Evolutionary conservation across 2,329 filamentous ascomycete species (phyloP).

Genomic region (Hymenoscyphus linearis): DNA sequence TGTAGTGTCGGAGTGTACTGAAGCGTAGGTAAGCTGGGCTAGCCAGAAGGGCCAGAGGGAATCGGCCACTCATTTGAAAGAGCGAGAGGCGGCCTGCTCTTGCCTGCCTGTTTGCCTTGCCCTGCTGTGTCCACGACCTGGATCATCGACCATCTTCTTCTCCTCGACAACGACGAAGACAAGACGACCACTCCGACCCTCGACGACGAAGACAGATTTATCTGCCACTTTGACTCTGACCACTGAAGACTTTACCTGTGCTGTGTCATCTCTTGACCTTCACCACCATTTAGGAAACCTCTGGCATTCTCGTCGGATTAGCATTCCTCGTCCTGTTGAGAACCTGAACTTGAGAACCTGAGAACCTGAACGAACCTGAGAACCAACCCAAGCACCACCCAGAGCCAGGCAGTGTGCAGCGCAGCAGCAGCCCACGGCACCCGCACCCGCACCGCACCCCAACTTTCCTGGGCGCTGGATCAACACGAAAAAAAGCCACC

Average conservation of each 20-base stretch:
- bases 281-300: background rate
- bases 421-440: background rate
- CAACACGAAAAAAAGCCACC: slow-evolving; percentile 8
- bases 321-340: background rate
- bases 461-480: background rate
- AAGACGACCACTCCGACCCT: background rate
- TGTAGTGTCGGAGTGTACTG: too few species aligned
- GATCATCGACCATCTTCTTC: background rate
- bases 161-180: background rate
- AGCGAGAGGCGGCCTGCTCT: background rate
- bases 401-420: background rate
- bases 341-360: too few species aligned
- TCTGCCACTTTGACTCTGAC: background rate
- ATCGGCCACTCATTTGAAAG: too few species aligned
- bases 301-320: background rate
- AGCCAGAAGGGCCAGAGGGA: too few species aligned
- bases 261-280: background rate
- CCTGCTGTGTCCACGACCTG: background rate
- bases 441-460: background rate
- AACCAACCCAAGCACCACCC: too few species aligned
- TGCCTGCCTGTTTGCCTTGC: background rate
- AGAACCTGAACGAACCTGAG: too few species aligned
- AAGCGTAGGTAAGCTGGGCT: too few species aligned
- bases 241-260: background rate
- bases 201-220: background rate